Evolutionary conservation across 345 rosid species (phyloP).

Genomic region (Chamaenerion angustifolium): DNA sequence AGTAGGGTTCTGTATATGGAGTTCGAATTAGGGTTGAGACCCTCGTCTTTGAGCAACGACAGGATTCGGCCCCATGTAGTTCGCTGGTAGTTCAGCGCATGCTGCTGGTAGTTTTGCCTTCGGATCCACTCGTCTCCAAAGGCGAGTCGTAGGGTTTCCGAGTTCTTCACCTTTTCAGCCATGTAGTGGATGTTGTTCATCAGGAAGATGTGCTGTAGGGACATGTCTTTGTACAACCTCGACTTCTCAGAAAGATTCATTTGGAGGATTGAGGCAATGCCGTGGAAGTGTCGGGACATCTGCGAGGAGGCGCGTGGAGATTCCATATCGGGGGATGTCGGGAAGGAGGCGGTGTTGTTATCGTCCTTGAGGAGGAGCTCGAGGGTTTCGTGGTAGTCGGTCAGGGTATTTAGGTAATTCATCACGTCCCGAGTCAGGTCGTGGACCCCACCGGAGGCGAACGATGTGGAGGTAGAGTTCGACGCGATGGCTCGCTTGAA

Average conservation of each 20-base stretch:
- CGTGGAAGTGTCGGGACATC: constrained; percentile 36
- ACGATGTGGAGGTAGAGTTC: constrained; percentile 34
- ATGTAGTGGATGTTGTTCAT: constrained; percentile 88
- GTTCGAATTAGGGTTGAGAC: constrained; percentile 23
- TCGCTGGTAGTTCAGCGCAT: constrained; percentile 56
- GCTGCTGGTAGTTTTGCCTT: constrained; percentile 70
- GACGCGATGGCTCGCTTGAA: constrained; percentile 63
- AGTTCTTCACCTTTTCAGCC: constrained; percentile 58
- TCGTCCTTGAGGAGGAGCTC: constrained; percentile 45
- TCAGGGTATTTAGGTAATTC: constrained; percentile 58
- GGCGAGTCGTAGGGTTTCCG: constrained; percentile 39
- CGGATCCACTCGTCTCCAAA: constrained; percentile 73
- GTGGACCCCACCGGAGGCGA: constrained; percentile 63
- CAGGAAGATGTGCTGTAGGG: constrained; percentile 65
- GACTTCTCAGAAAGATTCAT: constrained; percentile 58
- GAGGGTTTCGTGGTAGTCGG: constrained; percentile 52
- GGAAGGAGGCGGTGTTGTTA: constrained; percentile 17
- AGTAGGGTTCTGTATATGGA: constrained; percentile 34
- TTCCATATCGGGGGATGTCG: constrained; percentile 23
- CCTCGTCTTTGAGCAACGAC: constrained; percentile 48
- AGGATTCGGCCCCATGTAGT: constrained; percentile 67
- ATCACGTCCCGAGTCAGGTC: constrained; percentile 72
- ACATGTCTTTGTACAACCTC: constrained; percentile 41
- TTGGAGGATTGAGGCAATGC: constrained; percentile 50
- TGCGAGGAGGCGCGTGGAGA: constrained; percentile 15